These are phyloP conservation scores for Colletotrichum lindemuthianum DNA, from an alignment of 2,329 filamentous ascomycete genomes.

Conservation along the genomic window DNA sequence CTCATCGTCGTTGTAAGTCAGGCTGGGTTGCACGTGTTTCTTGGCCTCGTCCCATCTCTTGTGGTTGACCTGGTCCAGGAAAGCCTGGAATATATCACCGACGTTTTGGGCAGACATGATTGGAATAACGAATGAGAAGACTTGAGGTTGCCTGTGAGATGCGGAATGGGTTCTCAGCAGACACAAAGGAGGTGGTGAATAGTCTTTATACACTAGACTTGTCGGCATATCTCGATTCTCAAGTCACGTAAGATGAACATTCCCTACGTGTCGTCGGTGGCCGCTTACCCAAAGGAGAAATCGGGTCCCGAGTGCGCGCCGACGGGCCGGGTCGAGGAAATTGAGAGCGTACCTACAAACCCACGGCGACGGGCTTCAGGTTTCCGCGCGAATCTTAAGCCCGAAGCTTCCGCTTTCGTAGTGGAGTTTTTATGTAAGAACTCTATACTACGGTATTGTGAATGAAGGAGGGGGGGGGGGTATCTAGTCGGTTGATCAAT, in stretches of 20 bases:
- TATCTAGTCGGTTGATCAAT: too few relatives aligned
- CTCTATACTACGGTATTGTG: too few relatives aligned
- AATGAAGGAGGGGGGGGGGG: too few relatives aligned
- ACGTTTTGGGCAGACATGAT: conserved; percentile 5
- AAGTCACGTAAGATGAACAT: too few relatives aligned
- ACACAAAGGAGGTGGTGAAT: background rate
- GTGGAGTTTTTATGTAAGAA: too few relatives aligned
- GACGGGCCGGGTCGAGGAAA: background rate
- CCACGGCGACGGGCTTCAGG: too few relatives aligned
- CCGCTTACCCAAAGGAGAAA: background rate
- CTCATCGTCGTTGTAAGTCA: background rate
- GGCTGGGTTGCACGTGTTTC: background rate
- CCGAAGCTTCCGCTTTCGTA: too few relatives aligned
- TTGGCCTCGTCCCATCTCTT: conserved; percentile 17
- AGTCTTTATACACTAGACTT: too few relatives aligned
- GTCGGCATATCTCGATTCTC: too few relatives aligned
- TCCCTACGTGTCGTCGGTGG: background rate
- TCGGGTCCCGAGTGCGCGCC: background rate
- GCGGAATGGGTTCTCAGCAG: background rate
- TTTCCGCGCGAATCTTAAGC: too few relatives aligned
- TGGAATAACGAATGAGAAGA: background rate
- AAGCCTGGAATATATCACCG: background rate
- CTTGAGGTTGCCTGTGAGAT: background rate
- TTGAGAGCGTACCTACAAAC: too few relatives aligned
- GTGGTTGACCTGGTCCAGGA: conserved; percentile 12